Percentiles rank a stretch among this genome's conserved stretches.
Evolutionary conservation across 371 early-diverging fungal genomes (phyloP).

Genomic region (Mucor irregularis): DNA sequence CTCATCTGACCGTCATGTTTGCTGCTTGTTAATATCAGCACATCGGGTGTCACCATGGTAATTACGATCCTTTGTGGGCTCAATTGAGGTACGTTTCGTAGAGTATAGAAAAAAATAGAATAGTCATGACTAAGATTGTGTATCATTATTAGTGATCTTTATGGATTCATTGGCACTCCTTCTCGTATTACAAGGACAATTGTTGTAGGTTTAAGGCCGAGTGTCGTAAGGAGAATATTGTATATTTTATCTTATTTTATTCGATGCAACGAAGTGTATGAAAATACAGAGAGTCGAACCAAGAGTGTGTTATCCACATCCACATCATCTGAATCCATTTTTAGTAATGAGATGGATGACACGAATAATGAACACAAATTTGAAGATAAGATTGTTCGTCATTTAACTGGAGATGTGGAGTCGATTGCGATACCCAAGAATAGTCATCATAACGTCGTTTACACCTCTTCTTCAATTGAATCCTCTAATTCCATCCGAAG

Average conservation of each 20-base stretch:
- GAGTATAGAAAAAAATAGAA: neutral
- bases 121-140: neutral
- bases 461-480: slow-evolving; percentile 16
- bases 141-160: slow-evolving; percentile 48
- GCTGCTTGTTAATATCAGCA: slow-evolving; percentile 24
- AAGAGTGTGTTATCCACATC: neutral
- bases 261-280: slow-evolving; percentile 68
- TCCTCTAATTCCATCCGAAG: slow-evolving; percentile 15
- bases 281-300: slow-evolving; percentile 45
- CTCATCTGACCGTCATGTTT: neutral
- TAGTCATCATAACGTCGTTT: neutral
- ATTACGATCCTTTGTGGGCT: slow-evolving; percentile 71
- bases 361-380: slow-evolving; percentile 21
- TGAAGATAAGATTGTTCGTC: slow-evolving; percentile 46
- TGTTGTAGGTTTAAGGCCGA: slow-evolving; percentile 55
- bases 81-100: slow-evolving; percentile 50
- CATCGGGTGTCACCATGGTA: slow-evolving; percentile 48
- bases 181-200: slow-evolving; percentile 59
- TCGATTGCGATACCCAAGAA: slow-evolving; percentile 47
- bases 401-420: slow-evolving; percentile 48
- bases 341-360: slow-evolving; percentile 39
- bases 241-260: slow-evolving; percentile 65
- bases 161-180: slow-evolving; percentile 59
- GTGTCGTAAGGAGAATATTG: slow-evolving; percentile 56
- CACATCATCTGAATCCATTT: slow-evolving; percentile 23